A percentile compares a stretch with the other conserved stretches of the same genome.
phyloP scores from a whole-genome alignment of 805 yeast species.

The Suhomyces xylopsoci region DNA sequence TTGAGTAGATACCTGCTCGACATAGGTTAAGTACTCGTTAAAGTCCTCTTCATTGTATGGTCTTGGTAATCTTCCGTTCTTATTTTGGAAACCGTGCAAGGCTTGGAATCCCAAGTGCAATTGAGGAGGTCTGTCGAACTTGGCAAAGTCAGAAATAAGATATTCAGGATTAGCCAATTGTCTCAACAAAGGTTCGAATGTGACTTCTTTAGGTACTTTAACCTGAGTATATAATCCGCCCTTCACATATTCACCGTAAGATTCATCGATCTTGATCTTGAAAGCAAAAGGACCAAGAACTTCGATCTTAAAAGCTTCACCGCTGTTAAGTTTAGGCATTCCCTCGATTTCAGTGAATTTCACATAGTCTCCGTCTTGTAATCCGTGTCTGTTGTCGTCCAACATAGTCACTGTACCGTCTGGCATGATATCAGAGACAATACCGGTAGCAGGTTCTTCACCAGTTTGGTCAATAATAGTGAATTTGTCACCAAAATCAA shows the following conservation, averaged over 20 bases:
- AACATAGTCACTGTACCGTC: conserved; percentile 92
- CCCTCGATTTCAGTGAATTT: conserved; percentile 87
- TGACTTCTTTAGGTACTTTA: conserved; percentile 66
- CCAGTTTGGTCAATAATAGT: conserved; percentile 83
- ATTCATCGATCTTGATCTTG: conserved; percentile 57
- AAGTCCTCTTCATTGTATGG: conserved; percentile 78
- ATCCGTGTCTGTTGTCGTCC: conserved; percentile 89
- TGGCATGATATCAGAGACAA: conserved; percentile 81
- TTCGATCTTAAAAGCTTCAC: conserved; percentile 67
- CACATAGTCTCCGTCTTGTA: conserved; percentile 89
- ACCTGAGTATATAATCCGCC: conserved; percentile 95
- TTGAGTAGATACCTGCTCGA: conserved; percentile 56
- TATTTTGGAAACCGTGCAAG: conserved; percentile 65
- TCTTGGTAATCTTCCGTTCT: conserved; percentile 69
- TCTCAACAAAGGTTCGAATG: conserved; percentile 60
- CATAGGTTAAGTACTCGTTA: conserved; percentile 55
- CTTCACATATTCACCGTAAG: conserved; percentile 61
- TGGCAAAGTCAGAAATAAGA: conserved; percentile 83
- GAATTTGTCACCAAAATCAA: conserved; percentile 83
- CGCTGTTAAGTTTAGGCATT: conserved; percentile 68
- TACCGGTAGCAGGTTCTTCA: conserved; percentile 86
- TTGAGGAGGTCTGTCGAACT: conserved; percentile 88
- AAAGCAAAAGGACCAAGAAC: conserved; percentile 96
- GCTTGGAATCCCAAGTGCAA: conserved; percentile 92
- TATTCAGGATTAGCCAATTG: conserved; percentile 79